Evolutionary conservation across 352 stramenopile genomes (phyloP).

Genomic region (Globisporangium ultimum): DNA sequence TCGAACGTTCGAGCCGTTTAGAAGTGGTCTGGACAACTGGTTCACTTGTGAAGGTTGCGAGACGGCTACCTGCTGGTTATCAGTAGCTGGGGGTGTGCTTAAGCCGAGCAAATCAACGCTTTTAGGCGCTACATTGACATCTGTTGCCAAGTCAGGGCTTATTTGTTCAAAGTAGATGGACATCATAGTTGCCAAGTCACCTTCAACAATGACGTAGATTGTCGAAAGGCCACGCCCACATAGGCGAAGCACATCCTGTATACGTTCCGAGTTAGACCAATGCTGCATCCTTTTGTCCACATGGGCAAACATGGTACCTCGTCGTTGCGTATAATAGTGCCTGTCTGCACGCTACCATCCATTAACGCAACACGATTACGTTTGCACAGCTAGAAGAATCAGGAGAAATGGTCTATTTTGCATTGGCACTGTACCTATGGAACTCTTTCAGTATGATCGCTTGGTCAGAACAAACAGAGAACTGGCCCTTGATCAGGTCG

Average conservation of each 20-base stretch:
- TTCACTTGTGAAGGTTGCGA: background rate
- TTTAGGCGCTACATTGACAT: slow-evolving; percentile 3
- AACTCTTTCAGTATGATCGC: slow-evolving; percentile 30
- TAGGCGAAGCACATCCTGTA: slow-evolving; percentile 20
- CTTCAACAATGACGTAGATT: slow-evolving; percentile 16
- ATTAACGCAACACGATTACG: background rate
- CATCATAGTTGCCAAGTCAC: background rate
- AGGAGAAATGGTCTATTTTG: background rate
- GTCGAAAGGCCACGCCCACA: slow-evolving; percentile 12
- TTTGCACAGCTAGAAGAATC: background rate
- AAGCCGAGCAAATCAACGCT: slow-evolving; percentile 33
- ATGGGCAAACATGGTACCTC: slow-evolving; percentile 2
- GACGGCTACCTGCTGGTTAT: background rate
- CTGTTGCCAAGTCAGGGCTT: background rate
- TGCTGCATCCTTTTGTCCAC: background rate
- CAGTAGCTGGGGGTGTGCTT: slow-evolving; percentile 3
- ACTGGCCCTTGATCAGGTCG: slow-evolving; percentile 31
- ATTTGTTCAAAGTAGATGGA: background rate
- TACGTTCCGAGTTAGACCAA: background rate
- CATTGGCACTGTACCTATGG: slow-evolving; percentile 27
- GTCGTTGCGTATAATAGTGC: slow-evolving; percentile 9
- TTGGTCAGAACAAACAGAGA: slow-evolving; percentile 28
- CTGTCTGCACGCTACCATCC: slow-evolving; percentile 7
- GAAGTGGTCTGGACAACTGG: slow-evolving; percentile 12
- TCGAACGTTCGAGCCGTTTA: slow-evolving; percentile 20